Base-by-base conservation (phyloP, 768 basidiomycete genomes). In the Suillus alpinus region DNA sequence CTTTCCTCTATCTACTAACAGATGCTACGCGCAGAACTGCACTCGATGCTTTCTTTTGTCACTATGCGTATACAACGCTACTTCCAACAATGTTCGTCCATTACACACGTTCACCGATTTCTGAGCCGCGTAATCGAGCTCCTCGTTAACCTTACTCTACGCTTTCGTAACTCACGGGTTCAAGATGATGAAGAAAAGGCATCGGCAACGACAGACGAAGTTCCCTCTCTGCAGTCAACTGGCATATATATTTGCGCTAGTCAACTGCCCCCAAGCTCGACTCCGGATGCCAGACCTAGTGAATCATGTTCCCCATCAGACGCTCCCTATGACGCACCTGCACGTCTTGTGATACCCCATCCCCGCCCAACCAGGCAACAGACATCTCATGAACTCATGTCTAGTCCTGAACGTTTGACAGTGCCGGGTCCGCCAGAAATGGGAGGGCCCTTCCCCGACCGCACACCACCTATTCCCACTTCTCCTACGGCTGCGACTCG, bases 251-350 rank as follows among this genome's bases (percentile, higher is more conserved):
- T 55, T 39, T 55, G 53, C 16, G 53, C 53, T 18, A 55, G 53
- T 16, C 53, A 55, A 26, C 16, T 55, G 16, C 53, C 53, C 9
- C 37, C 23, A 16, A 55, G 37, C 16, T 39, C 6, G 26, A 39
- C 9, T 12, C 6, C 23, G 18, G 53, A 55, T 18, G 12, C 9
- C 36, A 55, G 37, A n/a, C 37, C 37, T 18, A 39, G 53, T 20
- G 53, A 58, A 58, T 20, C 58, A n/a, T 52, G 49, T 5, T 59
- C 58, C 39, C 58, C 58, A 37, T 59, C 58, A n/a, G 58, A 59
- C 18, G 4, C 51, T n/a, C 53, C 58, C 13, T 57, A 59, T 29
- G 49, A 56, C 10, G 34, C 46, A 29, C 46, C 58, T 37, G 23
- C 53, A 18, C 46, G 23, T 36, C 34, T 37, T 9, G 23, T 57